Conservation (phyloP, 257 asterid genomes). For the Gentiana straminea region DNA sequence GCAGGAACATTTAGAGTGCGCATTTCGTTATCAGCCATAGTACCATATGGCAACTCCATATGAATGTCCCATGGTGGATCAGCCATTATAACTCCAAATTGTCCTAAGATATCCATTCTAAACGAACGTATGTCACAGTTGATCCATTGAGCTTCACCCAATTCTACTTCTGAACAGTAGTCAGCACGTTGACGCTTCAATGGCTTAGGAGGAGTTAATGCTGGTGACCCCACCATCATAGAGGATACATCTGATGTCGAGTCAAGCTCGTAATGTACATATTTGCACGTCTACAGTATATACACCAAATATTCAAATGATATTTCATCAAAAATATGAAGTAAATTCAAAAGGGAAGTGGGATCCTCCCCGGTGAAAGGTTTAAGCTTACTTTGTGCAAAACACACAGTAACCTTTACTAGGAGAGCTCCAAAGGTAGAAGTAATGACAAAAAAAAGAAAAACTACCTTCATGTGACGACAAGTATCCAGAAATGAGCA, state of each 20-base stretch:
- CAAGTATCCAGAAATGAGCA: constrained; percentile 98
- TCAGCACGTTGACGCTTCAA: constrained; percentile 86
- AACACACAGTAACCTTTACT: no score
- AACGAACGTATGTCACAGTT: constrained; percentile 91
- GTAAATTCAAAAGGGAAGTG: no score
- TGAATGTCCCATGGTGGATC: constrained; percentile 99
- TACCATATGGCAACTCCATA: constrained; percentile 99
- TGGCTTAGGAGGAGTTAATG: constrained; percentile 51
- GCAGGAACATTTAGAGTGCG: constrained; percentile 97
- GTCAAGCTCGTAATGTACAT: constrained; percentile 96
- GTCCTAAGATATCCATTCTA: constrained; percentile 93
- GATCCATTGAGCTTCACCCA: constrained; percentile 96
- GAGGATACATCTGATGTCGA: constrained; percentile 76
- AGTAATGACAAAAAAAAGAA: neutral
- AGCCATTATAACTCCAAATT: constrained; percentile 96
- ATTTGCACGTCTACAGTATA: constrained; percentile 74
- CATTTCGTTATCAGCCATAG: constrained; percentile 99
- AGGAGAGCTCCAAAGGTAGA: neutral
- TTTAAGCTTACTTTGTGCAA: no score
- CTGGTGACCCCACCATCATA: constrained; percentile 60
- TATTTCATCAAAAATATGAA: no score
- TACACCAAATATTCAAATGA: constrained; percentile 1
- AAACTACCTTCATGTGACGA: constrained; percentile 95
- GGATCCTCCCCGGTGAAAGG: no score
- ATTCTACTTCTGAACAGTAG: constrained; percentile 94